Percentiles rank a stretch among this genome's conserved stretches.
Evolutionary conservation across 441 rosid species (phyloP).

Genomic region (Mallotus repandus): DNA sequence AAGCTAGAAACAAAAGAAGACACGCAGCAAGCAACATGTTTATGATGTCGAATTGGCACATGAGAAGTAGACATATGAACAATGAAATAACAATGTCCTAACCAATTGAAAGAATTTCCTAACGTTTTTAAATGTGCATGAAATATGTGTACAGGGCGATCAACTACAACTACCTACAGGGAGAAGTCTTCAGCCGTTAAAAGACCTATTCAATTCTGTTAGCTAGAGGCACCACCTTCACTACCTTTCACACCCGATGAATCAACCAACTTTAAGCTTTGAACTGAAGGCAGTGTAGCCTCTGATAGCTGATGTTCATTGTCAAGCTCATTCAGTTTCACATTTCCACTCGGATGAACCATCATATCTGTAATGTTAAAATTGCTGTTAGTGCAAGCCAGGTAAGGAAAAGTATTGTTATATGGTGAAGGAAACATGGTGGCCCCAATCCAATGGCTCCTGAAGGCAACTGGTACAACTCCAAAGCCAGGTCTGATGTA

Average conservation of each 20-base stretch:
- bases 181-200: constrained; percentile 20
- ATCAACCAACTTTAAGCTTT: constrained; percentile 22
- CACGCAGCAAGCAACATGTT: constrained; percentile 25
- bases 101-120: constrained; percentile 37
- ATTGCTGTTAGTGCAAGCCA: constrained; percentile 38
- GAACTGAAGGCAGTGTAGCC: constrained; percentile 25
- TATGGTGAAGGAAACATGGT: constrained; percentile 36
- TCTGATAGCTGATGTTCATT: constrained; percentile 20
- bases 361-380: constrained; percentile 26
- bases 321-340: constrained; percentile 23
- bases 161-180: constrained; percentile 32
- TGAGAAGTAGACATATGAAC: constrained; percentile 21
- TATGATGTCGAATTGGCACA: constrained; percentile 24
- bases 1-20: constrained; percentile 23
- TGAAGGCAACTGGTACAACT: constrained; percentile 32
- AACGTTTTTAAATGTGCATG: constrained; percentile 19
- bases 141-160: constrained; percentile 25
- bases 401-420: constrained; percentile 29
- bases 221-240: constrained; percentile 18
- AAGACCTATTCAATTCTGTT: constrained; percentile 22
- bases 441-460: constrained; percentile 36
- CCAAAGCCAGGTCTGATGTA: constrained; percentile 34
- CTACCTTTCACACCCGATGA: constrained; percentile 21
- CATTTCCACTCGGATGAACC: constrained; percentile 29
- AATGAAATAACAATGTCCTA: constrained; percentile 25